phyloP scores from a whole-genome alignment of 768 basidiomycete species.

The Mycena leptocephala region DNA sequence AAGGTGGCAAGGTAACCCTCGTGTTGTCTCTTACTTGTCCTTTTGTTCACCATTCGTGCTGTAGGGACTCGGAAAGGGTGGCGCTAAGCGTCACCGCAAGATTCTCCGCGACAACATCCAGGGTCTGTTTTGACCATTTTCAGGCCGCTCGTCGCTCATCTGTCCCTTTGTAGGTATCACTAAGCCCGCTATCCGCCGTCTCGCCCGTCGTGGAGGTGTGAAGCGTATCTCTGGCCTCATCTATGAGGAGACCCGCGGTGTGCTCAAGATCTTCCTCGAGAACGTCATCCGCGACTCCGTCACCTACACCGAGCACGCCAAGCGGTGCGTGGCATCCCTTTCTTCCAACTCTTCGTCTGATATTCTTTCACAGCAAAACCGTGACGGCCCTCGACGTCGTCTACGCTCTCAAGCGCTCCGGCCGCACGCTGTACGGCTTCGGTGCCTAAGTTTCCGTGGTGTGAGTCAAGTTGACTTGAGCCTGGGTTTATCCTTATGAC shows the following conservation, averaged over 20 bases:
- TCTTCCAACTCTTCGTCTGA: conserved; percentile 18
- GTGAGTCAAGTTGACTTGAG: conserved; percentile 11
- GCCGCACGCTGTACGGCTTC: conserved; percentile 88
- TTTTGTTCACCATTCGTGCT: background rate
- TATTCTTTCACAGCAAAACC: conserved; percentile 69
- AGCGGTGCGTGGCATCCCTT: conserved; percentile 63
- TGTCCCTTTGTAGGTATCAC: conserved; percentile 51
- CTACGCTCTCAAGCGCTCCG: conserved; percentile 81
- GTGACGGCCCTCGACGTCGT: conserved; percentile 92
- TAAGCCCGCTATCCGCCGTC: conserved; percentile 83
- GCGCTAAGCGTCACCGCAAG: conserved; percentile 86
- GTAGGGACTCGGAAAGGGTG: conserved; percentile 85
- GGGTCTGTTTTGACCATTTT: conserved; percentile 60
- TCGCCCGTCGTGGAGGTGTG: conserved; percentile 88
- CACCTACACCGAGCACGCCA: conserved; percentile 95
- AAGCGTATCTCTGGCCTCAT: conserved; percentile 85
- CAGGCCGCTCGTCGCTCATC: conserved; percentile 11
- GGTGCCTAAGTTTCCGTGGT: conserved; percentile 65
- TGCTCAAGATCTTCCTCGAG: conserved; percentile 81
- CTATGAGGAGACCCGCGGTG: conserved; percentile 89
- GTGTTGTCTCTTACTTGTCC: too few species aligned
- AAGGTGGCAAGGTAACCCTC: conserved; percentile 30
- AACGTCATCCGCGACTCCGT: conserved; percentile 91
- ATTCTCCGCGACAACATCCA: conserved; percentile 89
- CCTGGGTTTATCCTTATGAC: background rate